Evolutionary conservation across 768 basidiomycete genomes (phyloP), one percentile per base, ranked within the genome.

Genomic region (Cystoderma amianthinum): DNA sequence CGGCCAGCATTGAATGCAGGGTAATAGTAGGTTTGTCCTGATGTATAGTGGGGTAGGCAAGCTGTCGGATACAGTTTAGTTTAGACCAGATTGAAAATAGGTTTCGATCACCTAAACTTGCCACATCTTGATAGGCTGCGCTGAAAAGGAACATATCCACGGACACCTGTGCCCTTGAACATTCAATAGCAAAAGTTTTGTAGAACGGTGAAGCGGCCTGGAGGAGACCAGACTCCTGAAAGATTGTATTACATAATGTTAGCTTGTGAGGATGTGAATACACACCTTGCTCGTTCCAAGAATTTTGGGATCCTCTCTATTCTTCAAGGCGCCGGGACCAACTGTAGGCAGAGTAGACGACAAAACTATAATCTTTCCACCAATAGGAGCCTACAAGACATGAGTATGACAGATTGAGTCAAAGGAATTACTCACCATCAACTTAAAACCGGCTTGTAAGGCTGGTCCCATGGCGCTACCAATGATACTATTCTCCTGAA

Each of bases 81-180:
- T 22, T n/a, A 37, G 6, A 44, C 32, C 5, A 13, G 21, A 20
- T 19, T 12, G 12, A 38, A 16, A 22, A 12, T 22, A 7, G 43
- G 13, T 3, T 17, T 20, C 38, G 47, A 74, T 36, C 56, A 90
- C 92, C 85, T 13, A 99, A 73, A 45, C 82, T 92, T 1, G 96
- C 92, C 33, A 98, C 91, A 63, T 98, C 96, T 51, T 94, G 93
- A 58, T 98, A 99, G 15, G 74, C 71, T 5, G 91, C 74, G 49
- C 89, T 89, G 70, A 97, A 98, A 44, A 99, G 71, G 82, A 98
- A 98, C 95, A 99, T 97, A 60, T 98, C 95, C 44, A 98, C 95
- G 0, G 93, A 91, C 34, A 99, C 90, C 61, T 98, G 96, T 3
- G 89, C 83, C 44, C 94, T 81, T 10, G 95, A 97, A 58, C 95